phyloP scores from a whole-genome alignment of 169 alveolate species.

The Babesia bigemina region DNA sequence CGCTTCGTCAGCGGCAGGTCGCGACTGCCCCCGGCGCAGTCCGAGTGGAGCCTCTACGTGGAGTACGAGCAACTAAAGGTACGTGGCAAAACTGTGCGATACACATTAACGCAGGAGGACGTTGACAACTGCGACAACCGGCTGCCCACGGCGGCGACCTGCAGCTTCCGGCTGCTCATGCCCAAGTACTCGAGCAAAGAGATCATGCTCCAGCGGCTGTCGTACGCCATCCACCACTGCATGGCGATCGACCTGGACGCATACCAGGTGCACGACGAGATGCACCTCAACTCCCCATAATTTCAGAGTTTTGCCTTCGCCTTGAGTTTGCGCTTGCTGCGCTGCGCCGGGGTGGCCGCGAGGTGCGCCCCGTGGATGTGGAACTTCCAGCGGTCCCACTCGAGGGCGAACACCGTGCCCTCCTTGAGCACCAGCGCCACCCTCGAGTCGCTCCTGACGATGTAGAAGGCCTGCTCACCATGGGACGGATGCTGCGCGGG shows the following conservation, averaged over 20 bases:
- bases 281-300: slow-evolving; percentile 29
- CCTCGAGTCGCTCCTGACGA: slow-evolving; percentile 29
- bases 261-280: slow-evolving; percentile 63
- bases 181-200: slow-evolving; percentile 86
- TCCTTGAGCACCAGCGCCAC: slow-evolving; percentile 49
- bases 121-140: slow-evolving; percentile 75
- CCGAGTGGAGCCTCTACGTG: slow-evolving; percentile 86
- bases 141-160: slow-evolving; percentile 89
- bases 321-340: slow-evolving; percentile 53
- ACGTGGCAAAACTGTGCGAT: background rate
- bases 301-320: slow-evolving; percentile 15
- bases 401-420: slow-evolving; percentile 39
- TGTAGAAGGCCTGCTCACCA: slow-evolving; percentile 35
- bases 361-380: slow-evolving; percentile 60
- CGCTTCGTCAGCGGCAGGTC: slow-evolving; percentile 90
- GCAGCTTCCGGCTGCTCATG: slow-evolving; percentile 86
- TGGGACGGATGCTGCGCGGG: background rate
- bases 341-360: slow-evolving; percentile 59
- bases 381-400: slow-evolving; percentile 43
- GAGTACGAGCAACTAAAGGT: slow-evolving; percentile 75
- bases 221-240: slow-evolving; percentile 88
- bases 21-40: slow-evolving; percentile 84
- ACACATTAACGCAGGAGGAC: slow-evolving; percentile 1
- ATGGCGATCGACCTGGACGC: slow-evolving; percentile 91
- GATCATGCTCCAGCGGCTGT: slow-evolving; percentile 81